Evolutionary conservation across 1,284 basidiomycete species (phyloP).

Genomic region (Meira nashicola): DNA sequence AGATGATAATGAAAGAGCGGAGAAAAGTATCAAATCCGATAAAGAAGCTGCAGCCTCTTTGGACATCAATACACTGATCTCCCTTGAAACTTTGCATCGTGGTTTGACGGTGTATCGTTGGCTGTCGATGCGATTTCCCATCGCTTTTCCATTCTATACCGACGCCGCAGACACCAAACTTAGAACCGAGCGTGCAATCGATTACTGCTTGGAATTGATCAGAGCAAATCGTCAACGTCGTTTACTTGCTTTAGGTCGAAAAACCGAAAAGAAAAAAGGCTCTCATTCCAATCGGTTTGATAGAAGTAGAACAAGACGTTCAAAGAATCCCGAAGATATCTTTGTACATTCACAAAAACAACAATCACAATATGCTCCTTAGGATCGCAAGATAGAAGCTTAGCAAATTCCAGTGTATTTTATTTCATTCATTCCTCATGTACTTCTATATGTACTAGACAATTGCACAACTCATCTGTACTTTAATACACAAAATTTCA

Average conservation of each 20-base stretch:
- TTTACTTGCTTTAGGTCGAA: not conserved
- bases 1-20: slow-evolving; percentile 18
- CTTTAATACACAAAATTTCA: too few relatives aligned
- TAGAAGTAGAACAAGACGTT: too few relatives aligned
- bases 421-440: too few relatives aligned
- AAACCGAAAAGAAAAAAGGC: too few relatives aligned
- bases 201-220: slow-evolving; percentile 54
- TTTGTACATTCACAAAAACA: too few relatives aligned
- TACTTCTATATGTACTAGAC: too few relatives aligned
- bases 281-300: too few relatives aligned
- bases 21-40: not conserved
- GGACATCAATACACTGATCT: slow-evolving; percentile 52
- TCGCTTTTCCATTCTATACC: slow-evolving; percentile 65
- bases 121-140: slow-evolving; percentile 72
- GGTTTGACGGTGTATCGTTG: slow-evolving; percentile 79
- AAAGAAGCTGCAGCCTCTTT: slow-evolving; percentile 3
- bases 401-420: too few relatives aligned
- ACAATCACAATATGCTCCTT: too few relatives aligned
- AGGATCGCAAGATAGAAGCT: too few relatives aligned
- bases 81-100: slow-evolving; percentile 78
- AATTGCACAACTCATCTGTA: too few relatives aligned
- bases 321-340: too few relatives aligned
- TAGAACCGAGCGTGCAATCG: slow-evolving; percentile 67
- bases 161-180: slow-evolving; percentile 62
- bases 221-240: slow-evolving; percentile 30